Conservation (phyloP, 2,329 filamentous ascomycete species). For the Cercospora nicotianae region DNA sequence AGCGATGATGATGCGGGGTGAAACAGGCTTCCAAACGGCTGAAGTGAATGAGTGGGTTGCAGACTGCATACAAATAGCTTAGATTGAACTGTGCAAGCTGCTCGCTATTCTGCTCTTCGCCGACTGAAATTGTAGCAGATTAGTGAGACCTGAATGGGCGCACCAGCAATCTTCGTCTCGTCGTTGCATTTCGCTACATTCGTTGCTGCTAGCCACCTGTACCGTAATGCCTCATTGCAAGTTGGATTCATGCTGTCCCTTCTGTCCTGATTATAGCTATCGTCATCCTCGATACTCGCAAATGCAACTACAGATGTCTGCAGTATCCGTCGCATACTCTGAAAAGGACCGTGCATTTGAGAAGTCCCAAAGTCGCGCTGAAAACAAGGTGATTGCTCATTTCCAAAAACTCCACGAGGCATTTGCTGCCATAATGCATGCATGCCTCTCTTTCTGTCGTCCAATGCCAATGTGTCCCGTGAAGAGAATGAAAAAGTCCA, state of each 20-base stretch:
- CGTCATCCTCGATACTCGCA: background rate
- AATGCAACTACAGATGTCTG: background rate
- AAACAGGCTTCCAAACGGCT: background rate
- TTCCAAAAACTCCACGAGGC: background rate
- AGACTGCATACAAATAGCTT: background rate
- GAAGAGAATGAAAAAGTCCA: background rate
- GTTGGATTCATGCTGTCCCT: background rate
- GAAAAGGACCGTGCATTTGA: background rate
- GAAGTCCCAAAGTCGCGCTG: background rate
- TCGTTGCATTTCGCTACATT: background rate
- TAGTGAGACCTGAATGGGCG: background rate
- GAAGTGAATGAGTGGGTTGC: background rate
- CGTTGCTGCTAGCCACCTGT: background rate
- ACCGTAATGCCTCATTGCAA: background rate
- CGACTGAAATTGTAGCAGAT: background rate
- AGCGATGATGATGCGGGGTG: constrained; percentile 2
- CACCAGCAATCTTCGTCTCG: background rate
- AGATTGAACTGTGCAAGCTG: background rate
- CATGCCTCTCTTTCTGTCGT: background rate
- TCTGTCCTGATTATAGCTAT: background rate
- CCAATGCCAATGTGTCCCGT: background rate
- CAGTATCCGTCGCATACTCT: background rate
- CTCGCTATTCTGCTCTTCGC: background rate
- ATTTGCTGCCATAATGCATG: constrained; percentile 1
- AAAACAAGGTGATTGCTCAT: background rate